A percentile compares a stretch with the other conserved stretches of the same genome.
Evolutionary conservation across 495 filamentous ascomycete species (phyloP).

Genomic region (Cryomyces minteri): DNA sequence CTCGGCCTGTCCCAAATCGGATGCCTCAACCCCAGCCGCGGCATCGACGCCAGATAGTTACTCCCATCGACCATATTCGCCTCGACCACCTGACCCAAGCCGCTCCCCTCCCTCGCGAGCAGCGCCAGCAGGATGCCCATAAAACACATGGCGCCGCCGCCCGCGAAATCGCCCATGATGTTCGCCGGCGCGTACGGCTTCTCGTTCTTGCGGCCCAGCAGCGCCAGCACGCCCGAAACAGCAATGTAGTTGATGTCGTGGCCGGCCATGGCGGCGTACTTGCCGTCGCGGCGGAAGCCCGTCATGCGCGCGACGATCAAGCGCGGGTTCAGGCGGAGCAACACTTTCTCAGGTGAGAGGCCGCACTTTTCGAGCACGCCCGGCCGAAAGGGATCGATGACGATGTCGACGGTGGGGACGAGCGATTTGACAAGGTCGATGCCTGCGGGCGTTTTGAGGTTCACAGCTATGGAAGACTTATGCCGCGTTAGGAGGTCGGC

Average conservation of each 20-base stretch:
- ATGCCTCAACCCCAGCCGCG: constrained; percentile 40
- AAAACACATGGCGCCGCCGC: constrained; percentile 67
- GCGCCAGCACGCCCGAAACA: constrained; percentile 57
- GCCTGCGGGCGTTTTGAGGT: constrained; percentile 51
- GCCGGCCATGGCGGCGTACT: constrained; percentile 77
- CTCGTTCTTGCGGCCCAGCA: constrained; percentile 50
- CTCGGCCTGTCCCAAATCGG: constrained; percentile 40
- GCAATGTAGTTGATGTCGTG: constrained; percentile 97
- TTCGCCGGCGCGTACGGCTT: constrained; percentile 68
- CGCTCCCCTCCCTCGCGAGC: constrained; percentile 33
- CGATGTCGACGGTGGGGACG: constrained; percentile 43
- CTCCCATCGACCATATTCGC: constrained; percentile 93
- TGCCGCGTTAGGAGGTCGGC: constrained; percentile 55
- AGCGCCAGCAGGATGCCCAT: constrained; percentile 44
- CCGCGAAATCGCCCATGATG: constrained; percentile 78
- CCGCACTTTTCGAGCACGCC: constrained; percentile 73
- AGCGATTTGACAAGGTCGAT: constrained; percentile 46
- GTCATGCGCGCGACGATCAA: constrained; percentile 73
- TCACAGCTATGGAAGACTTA: constrained; percentile 59
- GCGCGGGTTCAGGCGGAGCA: constrained; percentile 47
- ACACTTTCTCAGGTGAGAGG: constrained; percentile 45
- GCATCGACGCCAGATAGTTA: constrained; percentile 58
- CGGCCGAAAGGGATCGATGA: constrained; percentile 88
- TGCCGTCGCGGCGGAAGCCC: constrained; percentile 73
- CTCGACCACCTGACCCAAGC: constrained; percentile 74